These are phyloP conservation scores for Parastagonospora avenae DNA, from an alignment of 2,329 filamentous ascomycete genomes.

Conservation along the genomic window DNA sequence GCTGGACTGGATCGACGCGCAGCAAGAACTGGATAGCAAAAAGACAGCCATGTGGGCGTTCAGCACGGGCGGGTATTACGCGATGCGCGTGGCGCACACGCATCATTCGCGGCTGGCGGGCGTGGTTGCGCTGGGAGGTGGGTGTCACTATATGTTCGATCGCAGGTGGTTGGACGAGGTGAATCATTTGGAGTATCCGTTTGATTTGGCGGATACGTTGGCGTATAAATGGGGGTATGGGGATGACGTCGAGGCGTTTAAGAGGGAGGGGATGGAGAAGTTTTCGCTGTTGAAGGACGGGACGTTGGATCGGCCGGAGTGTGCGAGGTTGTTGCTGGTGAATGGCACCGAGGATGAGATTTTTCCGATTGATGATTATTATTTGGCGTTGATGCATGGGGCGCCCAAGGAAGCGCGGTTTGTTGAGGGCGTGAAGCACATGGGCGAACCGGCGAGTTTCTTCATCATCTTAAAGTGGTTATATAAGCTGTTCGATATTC, in stretches of 20 bases:
- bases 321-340: slow-evolving; percentile 59
- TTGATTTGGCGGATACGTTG: slow-evolving; percentile 59
- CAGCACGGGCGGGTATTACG: slow-evolving; percentile 64
- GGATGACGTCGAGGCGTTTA: slow-evolving; percentile 49
- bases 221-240: slow-evolving; percentile 56
- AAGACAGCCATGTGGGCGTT: slow-evolving; percentile 62
- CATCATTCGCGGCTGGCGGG: slow-evolving; percentile 58
- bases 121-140: slow-evolving; percentile 61
- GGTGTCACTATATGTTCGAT: slow-evolving; percentile 62
- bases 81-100: slow-evolving; percentile 63
- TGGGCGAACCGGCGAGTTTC: slow-evolving; percentile 58
- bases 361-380: slow-evolving; percentile 66
- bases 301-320: slow-evolving; percentile 57
- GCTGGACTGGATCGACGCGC: slow-evolving; percentile 59
- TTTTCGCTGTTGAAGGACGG: slow-evolving; percentile 63
- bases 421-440: slow-evolving; percentile 52
- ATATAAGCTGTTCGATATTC: slow-evolving; percentile 54
- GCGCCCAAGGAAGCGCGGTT: slow-evolving; percentile 59
- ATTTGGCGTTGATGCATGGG: slow-evolving; percentile 59
- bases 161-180: slow-evolving; percentile 59
- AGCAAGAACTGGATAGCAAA: slow-evolving; percentile 54
- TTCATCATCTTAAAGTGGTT: slow-evolving; percentile 56
- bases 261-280: slow-evolving; percentile 52
- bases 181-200: slow-evolving; percentile 64
- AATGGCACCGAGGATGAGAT: slow-evolving; percentile 66